Percentiles rank a stretch among this genome's conserved stretches.
phyloP scores from a whole-genome alignment of 495 filamentous ascomycete species.

The Penicillium daleae region DNA sequence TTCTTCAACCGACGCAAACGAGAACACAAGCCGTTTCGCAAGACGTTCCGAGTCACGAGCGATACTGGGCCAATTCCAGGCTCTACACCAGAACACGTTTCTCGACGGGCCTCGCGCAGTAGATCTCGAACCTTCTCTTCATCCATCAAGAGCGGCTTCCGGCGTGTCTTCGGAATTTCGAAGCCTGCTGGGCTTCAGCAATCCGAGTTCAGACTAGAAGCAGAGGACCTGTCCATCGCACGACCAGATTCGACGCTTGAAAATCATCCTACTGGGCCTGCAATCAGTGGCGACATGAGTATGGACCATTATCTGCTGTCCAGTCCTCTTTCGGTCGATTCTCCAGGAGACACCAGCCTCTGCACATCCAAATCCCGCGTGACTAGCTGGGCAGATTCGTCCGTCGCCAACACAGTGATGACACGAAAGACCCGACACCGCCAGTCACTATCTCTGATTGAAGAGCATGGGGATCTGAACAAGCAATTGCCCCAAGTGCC shows the following conservation, averaged over 20 bases:
- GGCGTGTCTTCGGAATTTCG: conserved; percentile 58
- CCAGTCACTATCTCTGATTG: conserved; percentile 67
- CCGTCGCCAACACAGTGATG: conserved; percentile 51
- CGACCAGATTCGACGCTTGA: neutral
- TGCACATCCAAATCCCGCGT: conserved; percentile 66
- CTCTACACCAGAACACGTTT: conserved; percentile 25
- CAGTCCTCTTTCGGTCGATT: conserved; percentile 16
- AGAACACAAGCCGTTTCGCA: conserved; percentile 59
- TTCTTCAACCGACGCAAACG: conserved; percentile 50
- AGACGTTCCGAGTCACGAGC: conserved; percentile 60
- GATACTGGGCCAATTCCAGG: conserved; percentile 38
- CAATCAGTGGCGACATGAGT: neutral
- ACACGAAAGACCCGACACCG: conserved; percentile 44
- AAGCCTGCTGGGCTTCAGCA: conserved; percentile 42
- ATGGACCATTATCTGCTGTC: neutral
- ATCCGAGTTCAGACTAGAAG: neutral
- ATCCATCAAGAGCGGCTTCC: conserved; percentile 64
- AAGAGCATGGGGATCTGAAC: conserved; percentile 60
- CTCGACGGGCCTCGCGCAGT: conserved; percentile 43
- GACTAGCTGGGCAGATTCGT: conserved; percentile 77
- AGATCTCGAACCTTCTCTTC: conserved; percentile 64
- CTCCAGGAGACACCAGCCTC: conserved; percentile 51
- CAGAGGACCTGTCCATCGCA: neutral
- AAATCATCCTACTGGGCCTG: neutral
- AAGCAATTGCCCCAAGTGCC: conserved; percentile 34